phyloP scores from a whole-genome alignment of 345 rosid genomes.

The Carallia brachiata region DNA sequence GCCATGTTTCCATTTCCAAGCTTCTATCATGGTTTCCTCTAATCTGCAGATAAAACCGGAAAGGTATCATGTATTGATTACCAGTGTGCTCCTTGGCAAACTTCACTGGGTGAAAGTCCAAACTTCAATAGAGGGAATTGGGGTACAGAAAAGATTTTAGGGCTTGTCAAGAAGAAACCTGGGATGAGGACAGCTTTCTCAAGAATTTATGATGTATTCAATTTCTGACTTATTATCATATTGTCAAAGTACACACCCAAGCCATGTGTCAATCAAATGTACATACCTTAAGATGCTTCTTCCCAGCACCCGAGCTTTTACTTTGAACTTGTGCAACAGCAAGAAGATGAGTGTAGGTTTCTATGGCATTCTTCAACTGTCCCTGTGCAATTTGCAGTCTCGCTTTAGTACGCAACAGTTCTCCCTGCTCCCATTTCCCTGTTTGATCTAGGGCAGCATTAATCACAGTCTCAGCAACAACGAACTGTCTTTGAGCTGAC shows the following conservation, averaged over 20 bases:
- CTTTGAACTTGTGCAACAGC: conserved; percentile 69
- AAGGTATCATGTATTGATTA: background rate
- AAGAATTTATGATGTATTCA: no score
- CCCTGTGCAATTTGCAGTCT: conserved; percentile 71
- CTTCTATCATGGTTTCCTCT: conserved; percentile 34
- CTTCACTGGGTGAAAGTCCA: no score
- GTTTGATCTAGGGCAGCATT: conserved; percentile 73
- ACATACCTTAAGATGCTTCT: conserved; percentile 54
- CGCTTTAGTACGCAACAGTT: conserved; percentile 70
- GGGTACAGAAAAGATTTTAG: no score
- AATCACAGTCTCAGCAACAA: conserved; percentile 57
- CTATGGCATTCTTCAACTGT: conserved; percentile 50
- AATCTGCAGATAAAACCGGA: conserved; percentile 27
- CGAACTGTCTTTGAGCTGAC: conserved; percentile 61
- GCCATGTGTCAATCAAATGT: background rate
- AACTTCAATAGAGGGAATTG: no score
- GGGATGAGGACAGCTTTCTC: no score
- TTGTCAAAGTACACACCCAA: background rate
- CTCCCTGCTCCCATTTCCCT: conserved; percentile 84
- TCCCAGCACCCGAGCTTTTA: conserved; percentile 43
- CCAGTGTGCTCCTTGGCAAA: no score
- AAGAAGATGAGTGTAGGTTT: conserved; percentile 66
- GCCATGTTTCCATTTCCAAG: conserved; percentile 72
- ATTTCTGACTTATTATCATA: no score
- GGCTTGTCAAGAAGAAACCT: no score